Conservation (phyloP, 371 early-diverging fungal species). For the Actinomortierella wolfii region DNA sequence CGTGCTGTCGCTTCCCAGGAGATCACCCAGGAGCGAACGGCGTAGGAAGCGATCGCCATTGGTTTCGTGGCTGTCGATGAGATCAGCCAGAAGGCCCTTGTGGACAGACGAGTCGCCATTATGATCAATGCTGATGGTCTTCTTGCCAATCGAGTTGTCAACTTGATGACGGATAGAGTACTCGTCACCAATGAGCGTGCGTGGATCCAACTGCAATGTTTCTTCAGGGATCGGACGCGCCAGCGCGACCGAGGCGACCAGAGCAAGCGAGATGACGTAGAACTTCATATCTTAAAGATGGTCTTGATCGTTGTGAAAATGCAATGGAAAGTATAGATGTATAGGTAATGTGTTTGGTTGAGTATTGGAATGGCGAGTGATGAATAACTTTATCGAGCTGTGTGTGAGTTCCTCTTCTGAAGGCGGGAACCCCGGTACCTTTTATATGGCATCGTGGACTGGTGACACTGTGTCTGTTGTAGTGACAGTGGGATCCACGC, state of each 20-base stretch:
- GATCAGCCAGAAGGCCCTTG: conserved; percentile 9
- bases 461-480: too few relatives aligned
- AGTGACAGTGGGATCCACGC: too few relatives aligned
- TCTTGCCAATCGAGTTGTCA: conserved; percentile 26
- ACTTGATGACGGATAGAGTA: conserved; percentile 13
- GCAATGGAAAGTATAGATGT: not conserved
- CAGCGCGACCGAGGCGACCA: conserved; percentile 9
- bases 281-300: conserved; percentile 4
- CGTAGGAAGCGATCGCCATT: conserved; percentile 1
- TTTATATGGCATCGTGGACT: too few relatives aligned
- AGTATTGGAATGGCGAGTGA: conserved; percentile 5
- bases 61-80: not conserved
- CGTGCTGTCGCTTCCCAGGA: conserved; percentile 13
- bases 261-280: conserved; percentile 13
- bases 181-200: conserved; percentile 20
- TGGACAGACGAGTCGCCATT: conserved; percentile 15
- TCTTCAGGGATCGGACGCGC: not conserved
- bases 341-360: conserved; percentile 2
- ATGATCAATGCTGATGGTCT: conserved; percentile 12
- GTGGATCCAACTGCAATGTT: conserved; percentile 4
- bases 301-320: not conserved
- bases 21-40: conserved; percentile 13
- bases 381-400: conserved; percentile 4
- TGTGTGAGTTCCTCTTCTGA: conserved; percentile 2
- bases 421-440: too few relatives aligned